phyloP scores from a whole-genome alignment of 768 basidiomycete genomes.

The Boletus pseudo-olivaceus region DNA sequence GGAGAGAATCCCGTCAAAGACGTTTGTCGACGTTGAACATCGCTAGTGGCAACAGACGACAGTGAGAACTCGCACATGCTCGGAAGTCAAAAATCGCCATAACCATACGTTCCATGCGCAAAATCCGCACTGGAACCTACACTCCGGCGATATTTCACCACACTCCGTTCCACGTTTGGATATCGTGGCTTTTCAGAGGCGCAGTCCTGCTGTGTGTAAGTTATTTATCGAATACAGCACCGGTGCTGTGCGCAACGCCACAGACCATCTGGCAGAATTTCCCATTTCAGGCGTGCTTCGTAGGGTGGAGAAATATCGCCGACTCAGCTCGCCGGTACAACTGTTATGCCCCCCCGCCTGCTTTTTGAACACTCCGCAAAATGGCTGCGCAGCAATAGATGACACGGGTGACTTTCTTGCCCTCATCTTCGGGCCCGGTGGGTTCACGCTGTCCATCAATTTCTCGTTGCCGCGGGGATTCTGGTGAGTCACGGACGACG shows the following conservation, averaged over 20 bases:
- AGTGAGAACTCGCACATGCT: background rate
- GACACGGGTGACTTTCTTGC: background rate
- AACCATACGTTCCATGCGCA: background rate
- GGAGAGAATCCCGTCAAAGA: background rate
- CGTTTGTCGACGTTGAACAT: background rate
- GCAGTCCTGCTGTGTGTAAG: constrained; percentile 19
- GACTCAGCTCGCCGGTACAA: background rate
- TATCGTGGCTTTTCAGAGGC: background rate
- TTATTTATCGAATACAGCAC: constrained; percentile 1
- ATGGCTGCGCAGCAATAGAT: background rate
- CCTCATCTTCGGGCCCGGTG: background rate
- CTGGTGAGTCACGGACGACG: background rate
- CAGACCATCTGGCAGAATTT: background rate
- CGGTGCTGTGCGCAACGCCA: constrained; percentile 12
- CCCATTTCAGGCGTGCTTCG: constrained; percentile 13
- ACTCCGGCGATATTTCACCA: constrained; percentile 8
- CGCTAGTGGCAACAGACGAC: background rate
- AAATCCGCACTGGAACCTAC: constrained; percentile 6
- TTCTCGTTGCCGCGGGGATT: background rate
- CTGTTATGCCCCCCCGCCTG: too few relatives aligned
- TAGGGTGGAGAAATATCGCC: background rate
- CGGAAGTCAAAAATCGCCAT: constrained; percentile 15
- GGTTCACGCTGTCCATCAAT: background rate
- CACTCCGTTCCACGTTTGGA: background rate
- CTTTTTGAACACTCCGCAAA: background rate